Base-by-base conservation (phyloP, 495 filamentous ascomycete genomes). In the Penicillium robsamsonii region DNA sequence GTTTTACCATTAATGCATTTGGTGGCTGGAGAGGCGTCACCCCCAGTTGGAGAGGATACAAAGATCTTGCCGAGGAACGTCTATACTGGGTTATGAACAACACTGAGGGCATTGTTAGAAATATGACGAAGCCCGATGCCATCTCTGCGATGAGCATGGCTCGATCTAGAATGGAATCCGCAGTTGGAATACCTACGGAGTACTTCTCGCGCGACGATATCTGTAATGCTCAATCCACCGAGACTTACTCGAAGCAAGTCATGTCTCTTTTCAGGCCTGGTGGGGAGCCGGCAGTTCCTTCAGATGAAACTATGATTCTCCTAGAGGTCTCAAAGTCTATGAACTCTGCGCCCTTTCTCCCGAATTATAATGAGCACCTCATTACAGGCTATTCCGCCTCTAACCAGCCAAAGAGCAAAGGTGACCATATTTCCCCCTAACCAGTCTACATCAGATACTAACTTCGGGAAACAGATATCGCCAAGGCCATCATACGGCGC, bases 1-100 rank as follows among this genome's bases (percentile, higher is more conserved):
- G 75, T 35, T 78, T 79, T 47, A 70, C 47, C 27, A 75, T 79
- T 47, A 75, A 79, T 45, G 66, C 75, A 3, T 56, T 69, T 10
- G 60, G 63, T 17, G 75, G 77, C 42, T 79, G 77, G 77, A 63
- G 75, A 61, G 77, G 77, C 12, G 73, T 79, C 25, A 79, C 77
- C 4, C 75, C 77, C 0, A 47, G 66, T 0, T 79, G 77, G 77
- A 65, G 77, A 59, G 77, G 77, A 7, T 79, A 70, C 46, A 73
- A 76, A 60, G 69, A 77, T 53, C 72, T 72, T 4, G 75, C 77
- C 44, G 75, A 79, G 57, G 77, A 79, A 53, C 70, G 77, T 15
- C 57, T 78, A 17, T 79, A 78, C 55, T 79, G 77, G 77, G 75
- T 78, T 3, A 56, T 78, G 46, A 78, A 77, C 58, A 72, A 79